These are phyloP conservation scores for Collybia mongolica DNA, from an alignment of 768 basidiomycete species.

Conservation along the genomic window DNA sequence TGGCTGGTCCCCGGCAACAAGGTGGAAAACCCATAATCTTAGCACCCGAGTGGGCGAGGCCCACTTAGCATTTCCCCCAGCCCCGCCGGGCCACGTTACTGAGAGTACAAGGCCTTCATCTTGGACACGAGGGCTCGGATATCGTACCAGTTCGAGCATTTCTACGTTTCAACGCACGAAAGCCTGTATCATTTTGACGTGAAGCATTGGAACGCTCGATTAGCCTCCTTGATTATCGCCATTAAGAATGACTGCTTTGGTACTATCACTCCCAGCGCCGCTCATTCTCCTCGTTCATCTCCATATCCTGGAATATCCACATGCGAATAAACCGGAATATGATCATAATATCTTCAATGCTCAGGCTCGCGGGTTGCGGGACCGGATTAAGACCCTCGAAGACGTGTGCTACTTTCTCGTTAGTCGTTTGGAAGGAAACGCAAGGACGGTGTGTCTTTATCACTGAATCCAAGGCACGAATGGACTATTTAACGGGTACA, in stretches of 20 bases:
- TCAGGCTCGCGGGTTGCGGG: constrained; percentile 42
- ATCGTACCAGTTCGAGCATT: too few species aligned
- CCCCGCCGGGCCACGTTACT: too few species aligned
- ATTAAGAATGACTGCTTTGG: constrained; percentile 13
- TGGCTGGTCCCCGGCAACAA: too few species aligned
- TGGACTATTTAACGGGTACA: constrained; percentile 14
- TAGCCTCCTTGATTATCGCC: too few species aligned
- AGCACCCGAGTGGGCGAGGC: too few species aligned
- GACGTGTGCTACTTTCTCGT: constrained; percentile 52
- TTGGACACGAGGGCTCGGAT: too few species aligned
- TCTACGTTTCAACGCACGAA: too few species aligned
- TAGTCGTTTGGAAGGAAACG: constrained; percentile 36
- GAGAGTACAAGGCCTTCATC: too few species aligned
- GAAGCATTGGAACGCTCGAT: too few species aligned
- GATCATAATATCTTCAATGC: constrained; percentile 48
- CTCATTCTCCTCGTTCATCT: constrained; percentile 52
- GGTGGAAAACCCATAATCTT: too few species aligned
- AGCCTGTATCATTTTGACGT: too few species aligned
- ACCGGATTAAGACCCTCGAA: constrained; percentile 51
- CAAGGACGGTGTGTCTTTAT: constrained; percentile 21
- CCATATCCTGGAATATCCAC: constrained; percentile 50
- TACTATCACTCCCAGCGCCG: constrained; percentile 34
- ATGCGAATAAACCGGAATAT: constrained; percentile 46
- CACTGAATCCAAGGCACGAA: background rate
- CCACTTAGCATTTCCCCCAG: too few species aligned